Base-by-base conservation (phyloP, 352 stramenopile species). In the Plasmopara muralis region DNA sequence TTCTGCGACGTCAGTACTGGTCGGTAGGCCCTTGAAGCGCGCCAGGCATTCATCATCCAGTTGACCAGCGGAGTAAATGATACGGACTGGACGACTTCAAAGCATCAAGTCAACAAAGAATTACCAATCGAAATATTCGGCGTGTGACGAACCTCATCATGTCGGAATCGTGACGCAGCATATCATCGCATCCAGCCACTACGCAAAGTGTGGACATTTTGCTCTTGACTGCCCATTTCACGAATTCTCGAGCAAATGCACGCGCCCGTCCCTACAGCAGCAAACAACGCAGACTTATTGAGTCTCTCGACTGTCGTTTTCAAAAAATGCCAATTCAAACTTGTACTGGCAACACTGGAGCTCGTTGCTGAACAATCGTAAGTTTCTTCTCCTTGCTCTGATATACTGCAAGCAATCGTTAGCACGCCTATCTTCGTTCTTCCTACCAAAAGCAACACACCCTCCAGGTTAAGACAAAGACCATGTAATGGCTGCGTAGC, bases 401-500 rank as follows among this genome's bases (percentile, higher is more conserved):
- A 30, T 84, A 89, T 13, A 89, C 79, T 89, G 43, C 46, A 52
- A 56, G n/a, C 43, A 51, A 12, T 46, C 15, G 7, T n/a, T 5
- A 41, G n/a, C 7, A 25, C n/a, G 0, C 4, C 14, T 12, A 16
- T 12, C 0, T 9, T n/a, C 13, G 30, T 39, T 7, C 3, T 58
- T 12, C 55, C 15, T 45, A 25, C 14, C 48, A 0, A 28, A 25
- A 40, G 18, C 34, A 33, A 66, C 55, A 12, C 53, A 92, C 82
- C 77, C 62, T 89, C 73, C 2, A 93, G 50, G 56, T 93, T 93
- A 12, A 90, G 61, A 50, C 74, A 89, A n/a, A 91, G 66, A 29
- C 57, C 55, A 14, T 72, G 52, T 9, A 53, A 53, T 25, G 66
- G 43, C 38, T 87, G 75, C 0, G 62, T 65, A 12, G 56, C 59